Conservation (phyloP, 2,329 filamentous ascomycete genomes). For the Talaromyces sp. region DNA sequence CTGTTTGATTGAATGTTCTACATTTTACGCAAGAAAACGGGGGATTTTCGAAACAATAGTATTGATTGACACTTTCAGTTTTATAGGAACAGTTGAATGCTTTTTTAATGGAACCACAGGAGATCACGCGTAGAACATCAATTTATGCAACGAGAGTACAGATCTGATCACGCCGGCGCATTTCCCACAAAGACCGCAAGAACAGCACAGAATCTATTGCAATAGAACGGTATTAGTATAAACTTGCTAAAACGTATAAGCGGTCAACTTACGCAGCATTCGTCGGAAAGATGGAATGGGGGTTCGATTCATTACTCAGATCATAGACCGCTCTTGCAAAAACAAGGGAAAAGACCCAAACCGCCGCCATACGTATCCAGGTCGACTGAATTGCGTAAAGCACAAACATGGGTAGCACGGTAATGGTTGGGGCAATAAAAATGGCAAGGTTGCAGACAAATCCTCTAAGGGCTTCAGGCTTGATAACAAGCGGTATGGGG, state of each 20-base stretch:
- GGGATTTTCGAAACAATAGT: neutral
- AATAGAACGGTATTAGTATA: neutral
- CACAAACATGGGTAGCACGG: conserved; percentile 5
- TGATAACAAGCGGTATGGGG: neutral
- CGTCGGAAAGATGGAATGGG: neutral
- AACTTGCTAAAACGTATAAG: neutral
- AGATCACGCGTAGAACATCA: neutral
- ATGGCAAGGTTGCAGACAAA: neutral
- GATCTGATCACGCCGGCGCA: neutral
- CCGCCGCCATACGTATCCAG: neutral
- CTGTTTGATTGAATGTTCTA: neutral
- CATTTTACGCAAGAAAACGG: neutral
- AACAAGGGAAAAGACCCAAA: conserved; percentile 4
- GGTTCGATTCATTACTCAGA: neutral
- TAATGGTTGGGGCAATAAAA: conserved; percentile 3
- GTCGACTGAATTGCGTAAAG: conserved; percentile 4
- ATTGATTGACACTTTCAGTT: no score
- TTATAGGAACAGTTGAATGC: neutral
- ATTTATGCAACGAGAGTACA: neutral
- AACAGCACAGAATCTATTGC: conserved; percentile 7
- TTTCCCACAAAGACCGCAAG: conserved; percentile 10
- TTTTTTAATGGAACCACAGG: neutral
- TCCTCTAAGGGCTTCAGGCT: neutral
- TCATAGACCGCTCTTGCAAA: neutral
- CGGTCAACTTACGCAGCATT: conserved; percentile 8